A percentile compares a stretch with the other conserved stretches of the same genome.
These are phyloP conservation scores for Aspergillus oerlinghausenensis DNA, from an alignment of 2,329 filamentous ascomycete species.

Conservation along the genomic window DNA sequence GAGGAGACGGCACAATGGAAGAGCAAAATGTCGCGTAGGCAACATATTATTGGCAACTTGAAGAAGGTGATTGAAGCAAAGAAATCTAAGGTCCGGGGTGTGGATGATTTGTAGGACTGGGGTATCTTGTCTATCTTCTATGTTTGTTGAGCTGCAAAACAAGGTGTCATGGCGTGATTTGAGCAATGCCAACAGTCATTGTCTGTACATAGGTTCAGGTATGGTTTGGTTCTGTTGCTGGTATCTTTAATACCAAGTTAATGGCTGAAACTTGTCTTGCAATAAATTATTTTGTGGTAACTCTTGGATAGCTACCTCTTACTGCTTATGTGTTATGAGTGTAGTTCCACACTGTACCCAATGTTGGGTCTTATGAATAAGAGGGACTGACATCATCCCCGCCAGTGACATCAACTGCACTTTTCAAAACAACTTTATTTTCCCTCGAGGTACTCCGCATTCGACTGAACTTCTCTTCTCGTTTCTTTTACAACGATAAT, in stretches of 20 bases:
- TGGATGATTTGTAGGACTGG: conserved; percentile 27
- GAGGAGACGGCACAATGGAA: conserved; percentile 34
- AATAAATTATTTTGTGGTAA: no score
- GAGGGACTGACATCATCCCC: conserved; percentile 7
- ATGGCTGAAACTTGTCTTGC: background rate
- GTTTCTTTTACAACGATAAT: background rate
- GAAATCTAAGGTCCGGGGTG: conserved; percentile 28
- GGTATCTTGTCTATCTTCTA: conserved; percentile 1
- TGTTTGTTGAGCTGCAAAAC: conserved; percentile 6
- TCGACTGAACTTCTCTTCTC: background rate
- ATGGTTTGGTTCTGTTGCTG: background rate
- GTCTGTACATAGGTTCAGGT: conserved; percentile 9
- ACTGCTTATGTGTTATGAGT: background rate
- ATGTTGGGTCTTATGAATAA: background rate
- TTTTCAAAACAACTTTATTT: background rate
- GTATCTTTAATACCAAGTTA: background rate
- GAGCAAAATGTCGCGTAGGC: conserved; percentile 32
- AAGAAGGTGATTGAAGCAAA: conserved; percentile 34
- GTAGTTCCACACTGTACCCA: background rate
- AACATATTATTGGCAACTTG: conserved; percentile 32
- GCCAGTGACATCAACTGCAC: conserved; percentile 1
- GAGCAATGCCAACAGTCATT: background rate
- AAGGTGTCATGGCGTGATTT: conserved; percentile 1
- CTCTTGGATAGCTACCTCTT: no score
- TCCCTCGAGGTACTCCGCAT: background rate